These are phyloP conservation scores for Tuber umbilicatum DNA, from an alignment of 495 filamentous ascomycete genomes.

Conservation along the genomic window DNA sequence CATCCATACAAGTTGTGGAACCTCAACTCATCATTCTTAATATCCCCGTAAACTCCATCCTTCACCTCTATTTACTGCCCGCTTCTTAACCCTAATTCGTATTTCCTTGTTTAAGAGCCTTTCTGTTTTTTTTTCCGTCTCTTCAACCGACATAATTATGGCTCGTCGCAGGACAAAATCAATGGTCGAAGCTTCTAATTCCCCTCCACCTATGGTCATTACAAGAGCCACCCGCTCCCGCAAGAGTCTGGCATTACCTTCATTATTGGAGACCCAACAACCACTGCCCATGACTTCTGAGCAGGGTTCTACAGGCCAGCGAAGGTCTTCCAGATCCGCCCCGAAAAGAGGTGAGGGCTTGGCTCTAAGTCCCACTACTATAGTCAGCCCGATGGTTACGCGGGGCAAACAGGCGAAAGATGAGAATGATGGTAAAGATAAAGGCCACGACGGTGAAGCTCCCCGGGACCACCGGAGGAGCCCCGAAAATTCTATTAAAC, in stretches of 20 bases:
- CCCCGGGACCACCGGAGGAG: neutral
- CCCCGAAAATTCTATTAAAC: neutral
- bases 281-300: neutral
- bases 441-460: neutral
- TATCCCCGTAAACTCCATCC: neutral
- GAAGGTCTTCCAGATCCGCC: neutral
- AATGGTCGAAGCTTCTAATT: conserved; percentile 1
- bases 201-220: neutral
- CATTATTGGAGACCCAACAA: neutral
- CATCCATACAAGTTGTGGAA: neutral
- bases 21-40: conserved; percentile 3
- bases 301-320: neutral
- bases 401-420: neutral
- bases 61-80: neutral
- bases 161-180: conserved; percentile 2
- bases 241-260: neutral
- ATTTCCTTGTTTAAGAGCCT: neutral
- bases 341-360: conserved; percentile 2
- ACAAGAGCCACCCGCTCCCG: neutral
- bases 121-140: neutral
- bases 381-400: neutral
- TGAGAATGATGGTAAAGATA: neutral
- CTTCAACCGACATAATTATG: neutral
- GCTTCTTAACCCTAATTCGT: neutral
- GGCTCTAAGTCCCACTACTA: neutral